Evolutionary conservation across 495 filamentous ascomycete genomes (phyloP).

Genomic region (Penicillium arizonense): DNA sequence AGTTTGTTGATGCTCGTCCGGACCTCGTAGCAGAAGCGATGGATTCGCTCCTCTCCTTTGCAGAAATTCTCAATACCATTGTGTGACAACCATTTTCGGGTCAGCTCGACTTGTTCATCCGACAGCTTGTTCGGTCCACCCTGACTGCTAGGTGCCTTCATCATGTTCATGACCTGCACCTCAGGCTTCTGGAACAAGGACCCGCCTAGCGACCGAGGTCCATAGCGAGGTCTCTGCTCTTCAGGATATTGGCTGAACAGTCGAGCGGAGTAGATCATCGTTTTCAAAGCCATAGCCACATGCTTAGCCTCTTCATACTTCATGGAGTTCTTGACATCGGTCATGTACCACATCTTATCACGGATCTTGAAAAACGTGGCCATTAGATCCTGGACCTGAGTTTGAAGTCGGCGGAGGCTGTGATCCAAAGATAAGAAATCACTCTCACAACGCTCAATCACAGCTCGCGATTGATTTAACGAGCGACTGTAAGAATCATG

Average conservation of each 20-base stretch:
- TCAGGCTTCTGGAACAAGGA: conserved; percentile 81
- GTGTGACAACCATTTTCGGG: conserved; percentile 77
- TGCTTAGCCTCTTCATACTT: conserved; percentile 87
- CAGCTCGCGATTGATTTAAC: conserved; percentile 33
- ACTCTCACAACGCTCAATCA: conserved; percentile 43
- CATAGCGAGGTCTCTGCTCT: conserved; percentile 50
- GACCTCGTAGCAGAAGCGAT: conserved; percentile 89
- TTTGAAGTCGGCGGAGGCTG: conserved; percentile 37
- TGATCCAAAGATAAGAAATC: conserved; percentile 39
- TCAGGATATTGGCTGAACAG: conserved; percentile 38
- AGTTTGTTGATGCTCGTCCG: conserved; percentile 84
- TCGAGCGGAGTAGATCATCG: conserved; percentile 66
- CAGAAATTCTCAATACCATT: conserved; percentile 91
- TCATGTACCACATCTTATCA: conserved; percentile 99
- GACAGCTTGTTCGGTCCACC: conserved; percentile 91
- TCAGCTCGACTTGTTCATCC: conserved; percentile 92
- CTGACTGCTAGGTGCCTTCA: conserved; percentile 79
- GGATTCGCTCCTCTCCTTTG: conserved; percentile 91
- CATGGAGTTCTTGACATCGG: conserved; percentile 89
- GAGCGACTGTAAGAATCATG: conserved; percentile 33
- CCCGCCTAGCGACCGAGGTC: conserved; percentile 47
- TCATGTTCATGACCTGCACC: conserved; percentile 80
- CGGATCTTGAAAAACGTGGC: conserved; percentile 46
- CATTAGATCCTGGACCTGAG: conserved; percentile 33
- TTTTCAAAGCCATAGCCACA: conserved; percentile 82